Percentiles rank a stretch among this genome's conserved stretches.
phyloP scores from a whole-genome alignment of 371 early-diverging fungal species.

The Lichtheimia hyalospora region DNA sequence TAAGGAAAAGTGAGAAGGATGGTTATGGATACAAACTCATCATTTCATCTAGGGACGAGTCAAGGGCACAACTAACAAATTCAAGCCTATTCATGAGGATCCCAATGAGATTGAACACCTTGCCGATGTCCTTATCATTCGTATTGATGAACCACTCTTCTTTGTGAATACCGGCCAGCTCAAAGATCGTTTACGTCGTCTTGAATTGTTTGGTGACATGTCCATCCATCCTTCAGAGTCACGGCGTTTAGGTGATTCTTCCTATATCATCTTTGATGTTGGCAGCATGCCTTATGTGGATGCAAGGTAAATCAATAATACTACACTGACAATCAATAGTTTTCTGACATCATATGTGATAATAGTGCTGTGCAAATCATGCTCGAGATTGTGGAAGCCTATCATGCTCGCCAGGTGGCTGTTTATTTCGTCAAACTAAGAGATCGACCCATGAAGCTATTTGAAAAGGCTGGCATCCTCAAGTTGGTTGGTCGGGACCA shows the following conservation, averaged over 20 bases:
- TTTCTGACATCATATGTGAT: background rate
- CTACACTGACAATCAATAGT: too few relatives aligned
- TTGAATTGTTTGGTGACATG: conserved; percentile 91
- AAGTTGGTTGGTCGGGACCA: conserved; percentile 63
- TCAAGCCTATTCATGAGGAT: conserved; percentile 62
- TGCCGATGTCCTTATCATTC: conserved; percentile 84
- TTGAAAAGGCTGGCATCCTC: conserved; percentile 68
- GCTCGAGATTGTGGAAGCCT: conserved; percentile 81
- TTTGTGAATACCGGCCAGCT: conserved; percentile 95
- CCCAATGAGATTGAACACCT: conserved; percentile 69
- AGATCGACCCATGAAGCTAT: conserved; percentile 60
- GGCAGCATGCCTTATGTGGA: conserved; percentile 85
- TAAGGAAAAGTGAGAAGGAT: conserved; percentile 11
- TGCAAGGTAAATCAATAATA: conserved; percentile 60
- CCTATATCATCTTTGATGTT: conserved; percentile 85
- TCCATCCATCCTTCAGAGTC: conserved; percentile 83
- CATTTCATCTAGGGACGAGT: conserved; percentile 36
- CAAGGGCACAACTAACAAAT: conserved; percentile 43
- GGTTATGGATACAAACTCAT: too few relatives aligned
- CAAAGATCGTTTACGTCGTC: conserved; percentile 85
- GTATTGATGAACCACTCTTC: conserved; percentile 88
- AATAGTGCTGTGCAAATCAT: conserved; percentile 82
- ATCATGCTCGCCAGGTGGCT: conserved; percentile 69
- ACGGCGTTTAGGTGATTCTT: conserved; percentile 64
- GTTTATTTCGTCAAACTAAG: conserved; percentile 86